Evolutionary conservation across 2,329 filamentous ascomycete species (phyloP), one percentile per base, ranked within the genome.

Genomic region (Tolypocladium capitatum): DNA sequence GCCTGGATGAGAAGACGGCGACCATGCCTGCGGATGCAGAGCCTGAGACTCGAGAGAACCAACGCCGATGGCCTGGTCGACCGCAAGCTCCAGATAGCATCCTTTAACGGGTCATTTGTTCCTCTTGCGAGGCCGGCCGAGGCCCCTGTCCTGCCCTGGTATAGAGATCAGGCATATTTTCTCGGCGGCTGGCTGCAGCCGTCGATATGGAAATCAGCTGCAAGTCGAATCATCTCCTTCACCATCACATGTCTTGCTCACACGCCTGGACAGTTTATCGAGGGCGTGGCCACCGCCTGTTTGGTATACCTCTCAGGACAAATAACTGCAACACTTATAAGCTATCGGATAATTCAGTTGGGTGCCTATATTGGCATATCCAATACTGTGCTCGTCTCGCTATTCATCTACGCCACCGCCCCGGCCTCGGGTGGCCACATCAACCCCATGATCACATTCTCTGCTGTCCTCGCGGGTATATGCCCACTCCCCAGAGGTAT

Each of bases 391-490:
- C 52, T 72, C 43, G 58, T 75, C 16, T 58, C 71, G 1, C 54
- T 73, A 1, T 70, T 76, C 54, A 73, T 77, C 43, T 75, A 69
- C 52, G 68, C 67, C 9, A 68, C 70, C 14, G 69, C 65, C 5
- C 68, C 72, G 0, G 68, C 69, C 0, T 71, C 69, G 3, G 73
- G 74, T 35, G 74, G 69, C 1, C 74, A 78, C 53, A 58, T 78
- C 48, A 78, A 74, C 52, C 74, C 74, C 2, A 60, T 70, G 31
- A 75, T 78, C 50, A 76, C 73, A 0, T 67, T 77, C 43, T 66
- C 70, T 3, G 74, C 73, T 2, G 70, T 78, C 49, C 68, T 74
- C 24, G 66, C 70, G 1, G 68, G 72, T 0, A 60, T 76, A 13
- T 70, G 69, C 20, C 70, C 71, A 1, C 61, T 76, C 13, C 66